phyloP scores from a whole-genome alignment of 202 grass and related monocot species.

The Carex arenaria region DNA sequence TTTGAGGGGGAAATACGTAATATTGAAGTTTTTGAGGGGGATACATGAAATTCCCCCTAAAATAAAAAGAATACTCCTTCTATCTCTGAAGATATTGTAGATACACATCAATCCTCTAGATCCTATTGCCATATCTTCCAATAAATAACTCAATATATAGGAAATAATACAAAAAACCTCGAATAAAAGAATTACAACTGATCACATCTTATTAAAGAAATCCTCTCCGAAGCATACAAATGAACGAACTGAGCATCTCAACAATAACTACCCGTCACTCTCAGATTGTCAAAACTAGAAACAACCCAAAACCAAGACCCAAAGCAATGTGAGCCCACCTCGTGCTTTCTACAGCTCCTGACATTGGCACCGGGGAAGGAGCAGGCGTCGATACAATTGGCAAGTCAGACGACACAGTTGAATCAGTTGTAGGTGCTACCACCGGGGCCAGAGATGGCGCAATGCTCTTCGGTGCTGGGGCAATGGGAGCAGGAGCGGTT shows the following conservation, averaged over 20 bases:
- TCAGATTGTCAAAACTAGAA: slow-evolving; percentile 28
- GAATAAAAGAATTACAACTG: slow-evolving; percentile 6
- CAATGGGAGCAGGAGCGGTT: slow-evolving; percentile 27
- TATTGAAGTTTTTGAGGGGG: too few species aligned
- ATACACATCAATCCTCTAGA: too few species aligned
- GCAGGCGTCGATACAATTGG: slow-evolving; percentile 28
- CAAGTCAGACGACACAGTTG: neutral
- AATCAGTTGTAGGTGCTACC: neutral
- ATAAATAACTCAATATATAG: neutral
- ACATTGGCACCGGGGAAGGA: neutral
- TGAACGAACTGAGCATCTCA: slow-evolving; percentile 9
- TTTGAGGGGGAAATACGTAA: too few species aligned
- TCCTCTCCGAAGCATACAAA: neutral
- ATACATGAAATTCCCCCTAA: too few species aligned
- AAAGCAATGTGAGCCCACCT: slow-evolving; percentile 10
- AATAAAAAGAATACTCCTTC: too few species aligned
- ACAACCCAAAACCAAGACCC: slow-evolving; percentile 19
- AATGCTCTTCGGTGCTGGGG: neutral
- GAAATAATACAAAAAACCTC: neutral
- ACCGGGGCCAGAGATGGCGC: slow-evolving; percentile 5
- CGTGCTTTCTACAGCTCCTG: neutral
- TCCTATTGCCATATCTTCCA: too few species aligned
- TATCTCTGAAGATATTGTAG: too few species aligned
- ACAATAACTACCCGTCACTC: neutral
- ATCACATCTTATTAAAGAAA: slow-evolving; percentile 17